Percentiles rank a stretch among this genome's conserved stretches.
These are phyloP conservation scores for Datura wrightii DNA, from an alignment of 257 asterid genomes.

Conservation along the genomic window DNA sequence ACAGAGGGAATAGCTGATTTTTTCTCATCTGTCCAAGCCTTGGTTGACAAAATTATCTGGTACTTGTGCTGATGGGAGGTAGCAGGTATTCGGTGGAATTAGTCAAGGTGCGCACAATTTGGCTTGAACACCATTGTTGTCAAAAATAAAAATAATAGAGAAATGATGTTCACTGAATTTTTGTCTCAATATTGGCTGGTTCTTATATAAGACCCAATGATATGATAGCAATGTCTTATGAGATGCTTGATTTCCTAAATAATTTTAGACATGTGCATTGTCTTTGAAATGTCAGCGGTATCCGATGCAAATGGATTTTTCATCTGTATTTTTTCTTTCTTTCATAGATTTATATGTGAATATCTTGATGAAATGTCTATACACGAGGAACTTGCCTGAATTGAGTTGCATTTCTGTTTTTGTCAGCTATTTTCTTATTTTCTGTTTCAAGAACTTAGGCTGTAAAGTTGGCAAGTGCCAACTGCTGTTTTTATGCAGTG, in stretches of 20 bases:
- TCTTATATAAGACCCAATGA: no score
- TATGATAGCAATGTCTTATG: no score
- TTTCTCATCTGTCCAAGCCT: no score
- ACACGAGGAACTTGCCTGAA: not conserved
- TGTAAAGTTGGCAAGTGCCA: conserved; percentile 66
- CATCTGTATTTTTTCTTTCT: no score
- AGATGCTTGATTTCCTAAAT: not conserved
- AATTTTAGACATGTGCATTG: not conserved
- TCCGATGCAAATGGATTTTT: not conserved
- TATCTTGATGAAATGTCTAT: not conserved
- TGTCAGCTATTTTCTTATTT: not conserved
- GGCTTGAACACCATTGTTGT: no score
- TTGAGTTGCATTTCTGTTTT: not conserved
- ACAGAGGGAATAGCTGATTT: no score
- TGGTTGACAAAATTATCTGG: no score
- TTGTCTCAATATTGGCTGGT: not conserved
- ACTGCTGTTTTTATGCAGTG: conserved; percentile 69
- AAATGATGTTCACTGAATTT: not conserved
- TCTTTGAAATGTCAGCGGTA: not conserved
- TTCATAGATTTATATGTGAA: no score
- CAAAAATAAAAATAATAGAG: not conserved
- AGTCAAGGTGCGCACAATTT: no score
- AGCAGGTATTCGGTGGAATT: no score
- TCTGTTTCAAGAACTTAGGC: conserved; percentile 40
- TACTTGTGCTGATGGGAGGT: no score